Percentiles rank a stretch among this genome's conserved stretches.
Conservation (phyloP, 768 basidiomycete genomes). For the Mycena amicta region DNA sequence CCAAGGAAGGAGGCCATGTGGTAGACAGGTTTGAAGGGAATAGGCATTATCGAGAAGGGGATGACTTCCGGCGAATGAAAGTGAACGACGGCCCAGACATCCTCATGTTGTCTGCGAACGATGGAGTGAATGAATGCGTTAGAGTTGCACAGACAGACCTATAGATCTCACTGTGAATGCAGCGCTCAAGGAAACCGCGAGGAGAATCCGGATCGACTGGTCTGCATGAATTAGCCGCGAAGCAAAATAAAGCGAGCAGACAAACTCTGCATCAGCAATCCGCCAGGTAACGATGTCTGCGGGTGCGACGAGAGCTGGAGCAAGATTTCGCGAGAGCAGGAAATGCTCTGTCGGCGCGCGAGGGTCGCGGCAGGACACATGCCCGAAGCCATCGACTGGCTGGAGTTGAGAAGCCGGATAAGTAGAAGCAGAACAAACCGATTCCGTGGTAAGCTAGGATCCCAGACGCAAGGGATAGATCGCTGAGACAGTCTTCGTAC, state of each 20-base stretch:
- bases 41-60: slow-evolving; percentile 16
- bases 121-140: too few relatives aligned
- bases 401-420: background rate
- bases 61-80: slow-evolving; percentile 22
- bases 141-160: background rate
- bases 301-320: slow-evolving; percentile 17
- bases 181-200: slow-evolving; percentile 20
- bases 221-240: background rate
- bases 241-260: background rate
- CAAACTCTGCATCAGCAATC: slow-evolving; percentile 16
- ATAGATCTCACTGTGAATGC: slow-evolving; percentile 25
- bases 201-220: slow-evolving; percentile 16
- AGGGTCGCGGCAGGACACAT: slow-evolving; percentile 24
- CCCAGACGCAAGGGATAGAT: slow-evolving; percentile 11
- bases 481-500: background rate
- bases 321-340: slow-evolving; percentile 20
- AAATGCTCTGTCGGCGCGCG: slow-evolving; percentile 19
- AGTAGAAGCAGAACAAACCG: background rate
- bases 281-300: slow-evolving; percentile 20
- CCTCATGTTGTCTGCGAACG: slow-evolving; percentile 19
- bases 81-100: slow-evolving; percentile 20
- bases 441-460: slow-evolving; percentile 22
- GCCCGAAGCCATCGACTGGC: slow-evolving; percentile 21
- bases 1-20: slow-evolving; percentile 24
- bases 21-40: slow-evolving; percentile 19